A percentile compares a stretch with the other conserved stretches of the same genome.
phyloP scores from a whole-genome alignment of 164 flowering plant species.

The Vitis riparia region DNA sequence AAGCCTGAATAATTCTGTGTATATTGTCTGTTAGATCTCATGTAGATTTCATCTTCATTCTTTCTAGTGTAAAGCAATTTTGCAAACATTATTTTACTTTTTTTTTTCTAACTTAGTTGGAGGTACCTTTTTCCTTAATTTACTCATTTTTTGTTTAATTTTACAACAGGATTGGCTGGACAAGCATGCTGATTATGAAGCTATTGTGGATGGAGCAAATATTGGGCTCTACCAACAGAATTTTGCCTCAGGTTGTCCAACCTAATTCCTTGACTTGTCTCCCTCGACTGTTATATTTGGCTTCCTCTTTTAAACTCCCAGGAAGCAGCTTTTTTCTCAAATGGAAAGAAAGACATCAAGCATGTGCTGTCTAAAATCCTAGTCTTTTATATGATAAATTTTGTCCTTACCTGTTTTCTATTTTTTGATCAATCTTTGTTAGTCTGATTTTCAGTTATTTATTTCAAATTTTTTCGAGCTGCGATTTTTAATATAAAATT shows the following conservation, averaged over 20 bases:
- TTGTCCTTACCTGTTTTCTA: background rate
- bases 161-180: slow-evolving; percentile 71
- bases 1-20: too few species aligned
- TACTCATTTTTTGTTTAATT: background rate
- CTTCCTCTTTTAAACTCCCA: slow-evolving; percentile 36
- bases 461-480: too few species aligned
- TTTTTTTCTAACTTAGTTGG: too few species aligned
- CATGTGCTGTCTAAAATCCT: slow-evolving; percentile 20
- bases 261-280: slow-evolving; percentile 3
- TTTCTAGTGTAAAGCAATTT: too few species aligned
- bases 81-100: too few species aligned
- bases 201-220: slow-evolving; percentile 88
- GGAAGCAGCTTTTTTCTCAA: slow-evolving; percentile 71
- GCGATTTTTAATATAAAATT: too few species aligned
- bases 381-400: background rate
- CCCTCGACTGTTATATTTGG: background rate
- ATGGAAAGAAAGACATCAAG: slow-evolving; percentile 98
- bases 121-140: background rate
- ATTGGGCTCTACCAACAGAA: slow-evolving; percentile 83
- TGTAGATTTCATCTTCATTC: too few species aligned
- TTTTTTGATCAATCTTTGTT: background rate
- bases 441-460: too few species aligned
- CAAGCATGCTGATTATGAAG: slow-evolving; percentile 53
- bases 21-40: too few species aligned
- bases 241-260: slow-evolving; percentile 74